Percentiles rank a stretch among this genome's conserved stretches.
phyloP scores from a whole-genome alignment of 2,329 filamentous ascomycete species.

The Hymenoscyphus scutula region DNA sequence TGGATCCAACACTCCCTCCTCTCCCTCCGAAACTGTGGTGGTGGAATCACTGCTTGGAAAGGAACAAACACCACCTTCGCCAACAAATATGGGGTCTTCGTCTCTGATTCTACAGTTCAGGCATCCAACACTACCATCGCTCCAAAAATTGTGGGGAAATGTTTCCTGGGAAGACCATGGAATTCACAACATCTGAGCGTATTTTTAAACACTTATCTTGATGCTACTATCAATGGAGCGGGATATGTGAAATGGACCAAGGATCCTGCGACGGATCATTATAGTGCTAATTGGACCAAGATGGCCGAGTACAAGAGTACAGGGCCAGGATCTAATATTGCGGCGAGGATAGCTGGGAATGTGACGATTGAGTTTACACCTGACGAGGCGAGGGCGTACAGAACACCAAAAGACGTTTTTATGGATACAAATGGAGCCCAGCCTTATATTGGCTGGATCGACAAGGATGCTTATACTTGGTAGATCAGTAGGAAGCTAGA shows the following conservation, averaged over 20 bases:
- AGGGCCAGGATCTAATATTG: conserved; percentile 51
- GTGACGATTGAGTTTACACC: conserved; percentile 43
- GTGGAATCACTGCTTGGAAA: conserved; percentile 69
- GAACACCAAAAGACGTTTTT: conserved; percentile 45
- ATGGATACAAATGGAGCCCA: conserved; percentile 43
- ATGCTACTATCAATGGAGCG: conserved; percentile 46
- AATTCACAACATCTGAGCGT: conserved; percentile 43
- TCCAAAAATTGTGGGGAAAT: conserved; percentile 39
- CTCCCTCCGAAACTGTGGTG: conserved; percentile 58
- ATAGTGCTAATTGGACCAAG: conserved; percentile 41
- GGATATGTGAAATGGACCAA: conserved; percentile 52
- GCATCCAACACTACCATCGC: conserved; percentile 49
- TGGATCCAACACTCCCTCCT: conserved; percentile 57
- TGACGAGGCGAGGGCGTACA: conserved; percentile 39
- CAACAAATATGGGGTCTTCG: conserved; percentile 67
- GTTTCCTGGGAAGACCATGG: conserved; percentile 54
- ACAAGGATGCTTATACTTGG: conserved; percentile 30
- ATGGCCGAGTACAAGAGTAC: conserved; percentile 52
- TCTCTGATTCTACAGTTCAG: conserved; percentile 52
- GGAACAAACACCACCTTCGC: conserved; percentile 62
- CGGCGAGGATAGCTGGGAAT: conserved; percentile 38
- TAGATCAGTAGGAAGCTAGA: background rate
- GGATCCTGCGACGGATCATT: conserved; percentile 12
- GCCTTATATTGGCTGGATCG: conserved; percentile 50
- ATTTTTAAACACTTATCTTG: conserved; percentile 49